These are phyloP conservation scores for Euphorbia celastroides DNA, from an alignment of 441 rosid species.

Conservation along the genomic window DNA sequence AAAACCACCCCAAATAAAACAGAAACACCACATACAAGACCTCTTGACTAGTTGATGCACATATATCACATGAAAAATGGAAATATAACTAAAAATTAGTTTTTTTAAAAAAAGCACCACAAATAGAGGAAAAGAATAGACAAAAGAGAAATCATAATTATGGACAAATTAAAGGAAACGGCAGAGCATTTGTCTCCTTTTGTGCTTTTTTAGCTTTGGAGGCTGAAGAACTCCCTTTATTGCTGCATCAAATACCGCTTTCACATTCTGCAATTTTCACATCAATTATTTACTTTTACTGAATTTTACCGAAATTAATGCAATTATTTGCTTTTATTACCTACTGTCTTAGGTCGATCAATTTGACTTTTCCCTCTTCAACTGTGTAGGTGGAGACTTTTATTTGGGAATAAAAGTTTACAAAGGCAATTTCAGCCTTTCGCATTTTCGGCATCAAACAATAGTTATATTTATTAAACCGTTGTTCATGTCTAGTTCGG, in stretches of 20 bases:
- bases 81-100: neutral
- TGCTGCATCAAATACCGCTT: slow-evolving; percentile 88
- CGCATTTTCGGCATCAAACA: too few species aligned
- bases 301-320: neutral
- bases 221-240: slow-evolving; percentile 97
- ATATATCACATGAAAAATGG: neutral
- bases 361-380: too few species aligned
- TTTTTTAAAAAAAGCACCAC: neutral
- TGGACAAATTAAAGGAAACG: slow-evolving; percentile 31
- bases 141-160: neutral
- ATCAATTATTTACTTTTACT: too few species aligned
- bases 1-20: neutral
- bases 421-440: too few species aligned
- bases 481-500: too few species aligned
- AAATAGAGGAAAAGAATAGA: neutral
- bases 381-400: too few species aligned
- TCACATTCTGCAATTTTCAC: slow-evolving; percentile 55
- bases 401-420: too few species aligned
- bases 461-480: too few species aligned
- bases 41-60: neutral
- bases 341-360: too few species aligned
- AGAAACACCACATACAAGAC: neutral
- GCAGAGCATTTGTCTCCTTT: slow-evolving; percentile 38
- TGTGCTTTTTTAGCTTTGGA: slow-evolving; percentile 53
- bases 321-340: too few species aligned